phyloP scores from a whole-genome alignment of 2,329 filamentous ascomycete genomes.

The Cyphellophora attinorum region DNA sequence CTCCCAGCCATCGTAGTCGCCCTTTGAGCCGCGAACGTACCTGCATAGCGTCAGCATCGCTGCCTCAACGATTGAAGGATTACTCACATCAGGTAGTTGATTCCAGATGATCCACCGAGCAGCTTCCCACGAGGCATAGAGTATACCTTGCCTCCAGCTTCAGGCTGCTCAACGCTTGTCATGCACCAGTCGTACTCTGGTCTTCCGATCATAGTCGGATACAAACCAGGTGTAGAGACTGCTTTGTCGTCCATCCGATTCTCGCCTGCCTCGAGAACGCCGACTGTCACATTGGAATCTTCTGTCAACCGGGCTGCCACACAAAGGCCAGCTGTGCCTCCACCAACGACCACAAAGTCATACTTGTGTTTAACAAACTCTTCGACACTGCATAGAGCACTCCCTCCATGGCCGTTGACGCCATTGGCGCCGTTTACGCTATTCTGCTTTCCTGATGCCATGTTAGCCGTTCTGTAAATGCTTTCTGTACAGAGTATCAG shows the following conservation, averaged over 20 bases:
- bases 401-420: background rate
- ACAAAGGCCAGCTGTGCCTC: constrained; percentile 23
- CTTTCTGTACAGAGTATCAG: too few species aligned
- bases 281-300: constrained; percentile 27
- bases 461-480: too few species aligned
- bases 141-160: constrained; percentile 14
- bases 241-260: constrained; percentile 20
- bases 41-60: background rate
- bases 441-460: too few species aligned
- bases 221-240: constrained; percentile 19
- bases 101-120: constrained; percentile 23
- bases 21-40: constrained; percentile 19
- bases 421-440: background rate
- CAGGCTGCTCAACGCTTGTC: constrained; percentile 11
- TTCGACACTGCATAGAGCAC: background rate
- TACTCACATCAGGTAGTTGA: constrained; percentile 22
- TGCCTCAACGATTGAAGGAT: background rate
- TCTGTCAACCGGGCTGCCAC: constrained; percentile 24
- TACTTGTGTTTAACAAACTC: constrained; percentile 14
- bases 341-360: constrained; percentile 25
- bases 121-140: constrained; percentile 22
- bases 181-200: constrained; percentile 16
- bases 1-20: constrained; percentile 28
- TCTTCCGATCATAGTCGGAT: constrained; percentile 13
- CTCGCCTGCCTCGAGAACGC: constrained; percentile 36